Evolutionary conservation across 1,139 yeast genomes (phyloP).

Genomic region (Suhomyces taliae): DNA sequence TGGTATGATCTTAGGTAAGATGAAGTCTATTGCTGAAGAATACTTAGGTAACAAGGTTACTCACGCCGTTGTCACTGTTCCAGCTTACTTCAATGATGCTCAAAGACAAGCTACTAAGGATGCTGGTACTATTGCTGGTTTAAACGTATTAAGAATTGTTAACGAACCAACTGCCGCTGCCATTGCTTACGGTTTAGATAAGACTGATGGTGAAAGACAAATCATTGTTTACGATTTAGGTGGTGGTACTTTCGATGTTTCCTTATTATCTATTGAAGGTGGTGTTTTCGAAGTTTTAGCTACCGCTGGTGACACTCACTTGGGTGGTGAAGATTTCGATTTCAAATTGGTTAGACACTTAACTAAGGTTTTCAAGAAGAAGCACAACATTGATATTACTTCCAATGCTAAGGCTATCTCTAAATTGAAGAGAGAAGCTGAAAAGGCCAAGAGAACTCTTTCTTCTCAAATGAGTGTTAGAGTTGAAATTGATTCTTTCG

Average conservation of each 20-base stretch:
- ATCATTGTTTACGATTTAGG: conserved; percentile 54
- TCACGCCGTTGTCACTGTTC: conserved; percentile 95
- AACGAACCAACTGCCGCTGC: conserved; percentile 99
- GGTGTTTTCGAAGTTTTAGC: conserved; percentile 55
- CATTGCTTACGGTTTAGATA: conserved; percentile 94
- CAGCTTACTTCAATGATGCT: conserved; percentile 97
- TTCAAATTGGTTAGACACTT: conserved; percentile 85
- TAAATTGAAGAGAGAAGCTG: conserved; percentile 92
- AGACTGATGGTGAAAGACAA: conserved; percentile 55
- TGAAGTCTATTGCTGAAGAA: conserved; percentile 93
- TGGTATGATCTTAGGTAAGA: conserved; percentile 87
- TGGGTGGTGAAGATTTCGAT: conserved; percentile 93
- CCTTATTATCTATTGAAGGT: conserved; percentile 51
- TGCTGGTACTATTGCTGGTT: conserved; percentile 96
- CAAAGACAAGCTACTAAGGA: conserved; percentile 99
- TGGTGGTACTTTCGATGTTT: conserved; percentile 58
- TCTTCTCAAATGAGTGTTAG: conserved; percentile 89
- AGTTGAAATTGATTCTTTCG: conserved; percentile 92
- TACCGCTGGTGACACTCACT: conserved; percentile 56
- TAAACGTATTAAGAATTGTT: conserved; percentile 90
- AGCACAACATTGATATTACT: conserved; percentile 75
- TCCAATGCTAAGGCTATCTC: conserved; percentile 78
- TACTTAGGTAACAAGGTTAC: conserved; percentile 86
- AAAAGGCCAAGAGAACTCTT: conserved; percentile 93
- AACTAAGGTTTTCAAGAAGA: conserved; percentile 83